Evolutionary conservation across 345 rosid species (phyloP), one percentile per base, ranked within the genome.

Genomic region (Erysimum cheiranthoides): DNA sequence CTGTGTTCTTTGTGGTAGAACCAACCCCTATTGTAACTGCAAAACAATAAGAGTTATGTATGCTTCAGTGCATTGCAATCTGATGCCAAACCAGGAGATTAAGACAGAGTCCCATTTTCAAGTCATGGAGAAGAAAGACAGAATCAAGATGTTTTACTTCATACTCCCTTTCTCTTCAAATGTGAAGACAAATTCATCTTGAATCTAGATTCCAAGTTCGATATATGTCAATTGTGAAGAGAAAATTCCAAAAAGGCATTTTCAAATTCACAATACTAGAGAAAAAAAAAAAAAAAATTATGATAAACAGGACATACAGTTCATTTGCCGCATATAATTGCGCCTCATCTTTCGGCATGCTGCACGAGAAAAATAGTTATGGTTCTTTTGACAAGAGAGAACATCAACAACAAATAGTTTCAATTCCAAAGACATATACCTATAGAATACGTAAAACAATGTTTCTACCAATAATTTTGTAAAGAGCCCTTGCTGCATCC

Each of bases 331-430:
- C 96, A 73, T 80, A 80, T 61, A 94, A 71, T 46, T 94, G 98
- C 30, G 90, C 96, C 80, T 90, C 98, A 27, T 94, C 98, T 82
- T 85, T 90, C 2, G 98, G 97, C 97, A 94, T 90, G 92, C 97
- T 94, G 92, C 84, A 82, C 62, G 21, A 45, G 38, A 27, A 46
- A 68, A 65, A 35, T 45, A 21, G 47, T 46, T 56, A 72, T 30
- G 42, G 43, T 54, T 76, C 46, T 31, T 35, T 64, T 63, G 66
- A 54, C 45, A 68, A 35, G 43, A 14, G 64, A 51, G 49, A 28
- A 5, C 4, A 47, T 64, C 51, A 64, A 64, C 40, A 57, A 42
- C 39, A 52, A 58, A 9, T 51, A 66, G 61, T 66, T 31, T 42
- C 16, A 51, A 32, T 40, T 49, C 8, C 51, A 46, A 39, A 64